Conservation (phyloP, 73 alveolate genomes). For the Stentor coeruleus region DNA sequence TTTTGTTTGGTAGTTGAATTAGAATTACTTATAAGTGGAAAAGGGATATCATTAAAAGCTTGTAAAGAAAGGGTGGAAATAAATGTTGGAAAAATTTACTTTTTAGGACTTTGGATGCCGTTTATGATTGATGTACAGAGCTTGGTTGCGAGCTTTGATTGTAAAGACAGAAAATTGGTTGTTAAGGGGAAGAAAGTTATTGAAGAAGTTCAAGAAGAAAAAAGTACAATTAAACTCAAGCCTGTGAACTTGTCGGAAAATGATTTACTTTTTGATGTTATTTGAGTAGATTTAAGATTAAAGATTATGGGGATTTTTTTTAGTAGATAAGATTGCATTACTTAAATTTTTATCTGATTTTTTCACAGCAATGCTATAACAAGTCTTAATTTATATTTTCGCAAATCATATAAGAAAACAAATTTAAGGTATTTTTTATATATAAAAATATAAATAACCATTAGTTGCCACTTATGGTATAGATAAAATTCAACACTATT, state of each 20-base stretch:
- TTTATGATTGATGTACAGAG: slow-evolving; percentile 23
- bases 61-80: slow-evolving; percentile 28
- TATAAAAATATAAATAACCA: background rate
- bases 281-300: background rate
- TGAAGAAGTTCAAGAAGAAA: background rate
- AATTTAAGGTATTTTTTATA: background rate
- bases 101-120: slow-evolving; percentile 32
- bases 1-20: slow-evolving; percentile 28
- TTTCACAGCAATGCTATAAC: background rate
- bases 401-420: background rate
- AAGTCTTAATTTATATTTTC: background rate
- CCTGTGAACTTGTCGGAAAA: slow-evolving; percentile 14
- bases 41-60: slow-evolving; percentile 31
- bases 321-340: background rate
- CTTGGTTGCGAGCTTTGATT: slow-evolving; percentile 31
- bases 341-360: background rate
- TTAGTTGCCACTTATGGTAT: no score
- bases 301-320: background rate
- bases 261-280: background rate
- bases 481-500: no score
- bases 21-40: slow-evolving; percentile 42
- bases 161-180: background rate
- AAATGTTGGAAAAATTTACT: slow-evolving; percentile 36
- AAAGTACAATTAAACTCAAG: background rate
- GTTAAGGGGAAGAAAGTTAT: background rate